Percentiles rank a stretch among this genome's conserved stretches.
Evolutionary conservation across 2,329 filamentous ascomycete species (phyloP).

Genomic region (Alternaria alternata): DNA sequence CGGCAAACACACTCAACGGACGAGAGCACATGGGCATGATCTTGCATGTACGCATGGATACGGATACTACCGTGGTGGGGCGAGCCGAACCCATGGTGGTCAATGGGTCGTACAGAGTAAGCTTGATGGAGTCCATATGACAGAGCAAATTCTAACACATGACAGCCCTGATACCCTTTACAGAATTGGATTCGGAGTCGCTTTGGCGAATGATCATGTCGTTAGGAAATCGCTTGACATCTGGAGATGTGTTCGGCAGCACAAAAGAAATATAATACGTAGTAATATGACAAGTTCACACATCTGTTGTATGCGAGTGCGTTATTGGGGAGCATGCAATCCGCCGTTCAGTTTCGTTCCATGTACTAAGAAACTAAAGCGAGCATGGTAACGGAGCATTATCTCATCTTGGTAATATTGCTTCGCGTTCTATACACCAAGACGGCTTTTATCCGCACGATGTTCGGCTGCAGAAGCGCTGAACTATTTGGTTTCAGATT

Average conservation of each 20-base stretch:
- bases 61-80: slow-evolving; percentile 45
- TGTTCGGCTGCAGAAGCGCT: neutral
- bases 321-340: neutral
- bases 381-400: neutral
- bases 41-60: slow-evolving; percentile 46
- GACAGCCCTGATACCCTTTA: slow-evolving; percentile 18
- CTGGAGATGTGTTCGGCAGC: neutral
- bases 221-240: neutral
- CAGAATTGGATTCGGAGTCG: neutral
- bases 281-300: neutral
- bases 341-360: neutral
- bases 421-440: neutral
- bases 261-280: neutral
- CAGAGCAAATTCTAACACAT: slow-evolving; percentile 18
- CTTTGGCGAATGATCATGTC: neutral
- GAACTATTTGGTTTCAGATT: neutral
- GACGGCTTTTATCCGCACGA: neutral
- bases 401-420: neutral
- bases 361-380: neutral
- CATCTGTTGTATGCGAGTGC: neutral
- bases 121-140: slow-evolving; percentile 3
- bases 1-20: slow-evolving; percentile 38
- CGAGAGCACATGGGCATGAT: slow-evolving; percentile 41
- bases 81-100: slow-evolving; percentile 41
- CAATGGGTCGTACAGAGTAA: slow-evolving; percentile 38